A percentile compares a stretch with the other conserved stretches of the same genome.
Evolutionary conservation across 2,329 filamentous ascomycete species (phyloP).

Genomic region (Colletotrichum trifolii): DNA sequence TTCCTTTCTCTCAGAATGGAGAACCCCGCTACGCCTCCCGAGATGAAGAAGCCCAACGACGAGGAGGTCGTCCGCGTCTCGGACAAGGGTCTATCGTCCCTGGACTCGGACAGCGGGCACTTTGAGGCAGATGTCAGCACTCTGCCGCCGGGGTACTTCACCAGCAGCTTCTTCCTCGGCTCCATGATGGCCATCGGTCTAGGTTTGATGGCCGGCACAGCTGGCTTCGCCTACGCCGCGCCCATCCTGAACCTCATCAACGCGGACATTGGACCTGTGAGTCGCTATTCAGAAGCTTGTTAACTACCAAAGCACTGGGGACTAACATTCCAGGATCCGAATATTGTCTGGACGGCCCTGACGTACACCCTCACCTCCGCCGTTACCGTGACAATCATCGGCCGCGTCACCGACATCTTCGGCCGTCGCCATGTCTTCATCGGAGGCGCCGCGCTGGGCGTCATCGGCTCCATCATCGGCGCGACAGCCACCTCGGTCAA

Average conservation of each 20-base stretch:
- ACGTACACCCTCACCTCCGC: slow-evolving; percentile 44
- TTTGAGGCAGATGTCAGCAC: slow-evolving; percentile 39
- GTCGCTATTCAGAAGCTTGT: neutral
- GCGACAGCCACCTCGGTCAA: slow-evolving; percentile 49
- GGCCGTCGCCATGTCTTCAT: slow-evolving; percentile 44
- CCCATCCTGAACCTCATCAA: slow-evolving; percentile 43
- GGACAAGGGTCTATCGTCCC: neutral
- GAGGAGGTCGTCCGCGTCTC: slow-evolving; percentile 3
- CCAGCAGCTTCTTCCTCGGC: slow-evolving; percentile 42
- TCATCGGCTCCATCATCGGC: slow-evolving; percentile 51
- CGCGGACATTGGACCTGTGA: slow-evolving; percentile 45
- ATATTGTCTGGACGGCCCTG: slow-evolving; percentile 45
- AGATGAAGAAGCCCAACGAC: slow-evolving; percentile 20
- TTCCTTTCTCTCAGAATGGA: no score
- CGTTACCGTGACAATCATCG: slow-evolving; percentile 42
- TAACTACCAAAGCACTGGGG: no score
- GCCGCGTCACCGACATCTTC: slow-evolving; percentile 43
- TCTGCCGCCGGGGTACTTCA: slow-evolving; percentile 42
- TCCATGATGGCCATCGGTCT: slow-evolving; percentile 41
- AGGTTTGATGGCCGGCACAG: slow-evolving; percentile 43
- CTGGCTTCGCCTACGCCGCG: slow-evolving; percentile 43
- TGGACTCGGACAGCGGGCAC: slow-evolving; percentile 15
- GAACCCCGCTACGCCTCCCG: neutral
- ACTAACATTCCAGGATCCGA: slow-evolving; percentile 32
- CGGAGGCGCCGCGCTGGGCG: slow-evolving; percentile 44